These are phyloP conservation scores for Mucor velutinosus DNA, from an alignment of 371 early-diverging fungal species.

Conservation along the genomic window DNA sequence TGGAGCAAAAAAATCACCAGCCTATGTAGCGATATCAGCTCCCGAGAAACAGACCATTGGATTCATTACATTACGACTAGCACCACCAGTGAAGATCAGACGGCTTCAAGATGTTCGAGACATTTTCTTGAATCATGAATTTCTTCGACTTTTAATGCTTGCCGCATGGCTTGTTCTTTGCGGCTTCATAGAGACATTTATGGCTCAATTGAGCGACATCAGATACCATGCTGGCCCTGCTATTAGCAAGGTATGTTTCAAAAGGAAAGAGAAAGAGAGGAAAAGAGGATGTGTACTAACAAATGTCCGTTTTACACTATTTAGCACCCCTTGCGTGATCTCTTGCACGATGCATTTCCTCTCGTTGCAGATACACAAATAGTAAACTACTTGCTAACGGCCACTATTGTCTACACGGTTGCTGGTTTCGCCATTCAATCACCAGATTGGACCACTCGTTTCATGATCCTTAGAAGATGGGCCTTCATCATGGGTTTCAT, in stretches of 20 bases:
- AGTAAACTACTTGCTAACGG: constrained; percentile 53
- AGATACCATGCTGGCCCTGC: constrained; percentile 22
- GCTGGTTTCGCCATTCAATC: constrained; percentile 47
- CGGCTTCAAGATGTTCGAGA: constrained; percentile 21
- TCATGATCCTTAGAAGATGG: constrained; percentile 60
- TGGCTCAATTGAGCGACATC: constrained; percentile 43
- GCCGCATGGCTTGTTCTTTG: constrained; percentile 31
- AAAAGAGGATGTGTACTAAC: not conserved
- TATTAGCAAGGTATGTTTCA: constrained; percentile 22
- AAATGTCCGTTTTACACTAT: not conserved
- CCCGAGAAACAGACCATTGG: constrained; percentile 32
- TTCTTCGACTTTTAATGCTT: constrained; percentile 26
- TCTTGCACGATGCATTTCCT: constrained; percentile 43
- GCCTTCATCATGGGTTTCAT: constrained; percentile 61
- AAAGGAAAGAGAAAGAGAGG: not conserved
- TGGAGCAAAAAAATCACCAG: constrained; percentile 24
- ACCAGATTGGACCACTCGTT: constrained; percentile 54
- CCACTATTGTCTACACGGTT: constrained; percentile 47
- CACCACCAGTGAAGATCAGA: constrained; percentile 31
- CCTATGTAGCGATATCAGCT: constrained; percentile 15
- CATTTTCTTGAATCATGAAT: constrained; percentile 38
- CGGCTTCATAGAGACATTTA: constrained; percentile 38
- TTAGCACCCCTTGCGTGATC: constrained; percentile 36
- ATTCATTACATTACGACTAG: constrained; percentile 25
- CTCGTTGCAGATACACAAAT: constrained; percentile 30